Evolutionary conservation across 2,329 filamentous ascomycete genomes (phyloP), one percentile per base, ranked within the genome.

Genomic region (Dendryphion nanum): DNA sequence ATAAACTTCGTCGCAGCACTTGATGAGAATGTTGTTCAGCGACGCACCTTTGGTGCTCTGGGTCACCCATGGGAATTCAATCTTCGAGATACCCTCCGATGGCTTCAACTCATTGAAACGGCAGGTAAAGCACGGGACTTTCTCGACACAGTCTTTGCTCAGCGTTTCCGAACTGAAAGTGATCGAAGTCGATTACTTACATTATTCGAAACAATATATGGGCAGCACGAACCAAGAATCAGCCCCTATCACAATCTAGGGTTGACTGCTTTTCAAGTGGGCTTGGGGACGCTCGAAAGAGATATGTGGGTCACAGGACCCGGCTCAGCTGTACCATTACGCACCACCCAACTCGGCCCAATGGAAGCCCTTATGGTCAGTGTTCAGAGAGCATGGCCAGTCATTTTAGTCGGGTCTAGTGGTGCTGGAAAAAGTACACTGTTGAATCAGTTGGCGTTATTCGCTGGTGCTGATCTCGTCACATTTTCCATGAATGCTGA

Each of bases 41-140:
- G 70, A 30, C 70, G 74, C 33, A 64, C 63, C 6, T 73, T 85
- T 45, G 80, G 78, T 24, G 64, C 68, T 10, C 61, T 73, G 28
- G 82, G 82, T 30, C 86, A 85, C 5, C 93, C 94, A 1, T 98
- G 89, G 93, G 93, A 96, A 59, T 93, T 95, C 62, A 98, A 95
- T 56, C 71, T 98, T 47, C 84, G 89, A 63, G 91, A 97, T 63
- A 87, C 89, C 3, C 79, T 93, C 38, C 79, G 91, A 44, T 97
- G 91, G 91, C 70, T 96, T 33, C 79, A 86, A 49, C 68, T 97
- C 12, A 71, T 86, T 20, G 76, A 78, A 8, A 78, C 78, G 0
- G 61, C 74, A 1, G 79, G 79, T 2, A 71, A 70, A 20, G 75
- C 80, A 6, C 75, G 79, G 33, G 85, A 95, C 59, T 95, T 94